phyloP scores from a whole-genome alignment of 208 protist species.

The Trypanosoma rangeli region DNA sequence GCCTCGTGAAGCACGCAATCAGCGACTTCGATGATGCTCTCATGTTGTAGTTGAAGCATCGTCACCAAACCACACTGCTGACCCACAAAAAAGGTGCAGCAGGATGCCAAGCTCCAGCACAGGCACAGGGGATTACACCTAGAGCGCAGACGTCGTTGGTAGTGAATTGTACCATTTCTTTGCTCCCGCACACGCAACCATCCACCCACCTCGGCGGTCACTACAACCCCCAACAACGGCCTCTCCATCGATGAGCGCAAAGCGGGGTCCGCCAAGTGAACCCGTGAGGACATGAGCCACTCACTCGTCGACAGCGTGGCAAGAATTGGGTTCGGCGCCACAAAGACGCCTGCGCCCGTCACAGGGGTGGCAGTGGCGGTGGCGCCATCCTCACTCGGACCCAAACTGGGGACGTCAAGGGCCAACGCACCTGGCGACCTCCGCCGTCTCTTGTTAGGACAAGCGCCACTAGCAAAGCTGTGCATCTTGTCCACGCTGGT shows the following conservation, averaged over 20 bases:
- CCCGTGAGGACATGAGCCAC: not conserved
- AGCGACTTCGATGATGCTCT: conserved; percentile 33
- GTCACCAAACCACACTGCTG: conserved; percentile 38
- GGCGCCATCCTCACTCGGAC: not conserved
- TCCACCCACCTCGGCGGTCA: conserved; percentile 45
- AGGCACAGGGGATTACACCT: conserved; percentile 36
- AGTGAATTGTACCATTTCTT: conserved; percentile 34
- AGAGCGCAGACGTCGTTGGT: conserved; percentile 42
- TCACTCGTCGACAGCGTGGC: conserved; percentile 20
- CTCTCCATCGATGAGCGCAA: not conserved
- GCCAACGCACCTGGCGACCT: too few species aligned
- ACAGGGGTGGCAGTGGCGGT: conserved; percentile 4
- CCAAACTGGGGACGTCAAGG: not conserved
- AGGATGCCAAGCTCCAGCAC: conserved; percentile 20
- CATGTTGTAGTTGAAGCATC: conserved; percentile 27
- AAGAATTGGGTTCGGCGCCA: conserved; percentile 43
- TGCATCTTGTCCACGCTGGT: not conserved
- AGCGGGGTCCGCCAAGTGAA: not conserved
- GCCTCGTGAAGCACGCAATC: conserved; percentile 27
- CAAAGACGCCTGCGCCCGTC: conserved; percentile 34
- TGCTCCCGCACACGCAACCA: conserved; percentile 53
- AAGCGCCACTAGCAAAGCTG: not conserved
- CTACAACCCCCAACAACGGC: conserved; percentile 28
- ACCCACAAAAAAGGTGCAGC: conserved; percentile 17
- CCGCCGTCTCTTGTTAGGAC: not conserved